phyloP scores from a whole-genome alignment of 108 stramenopile species.

The Hondaea fermentalgiana region DNA sequence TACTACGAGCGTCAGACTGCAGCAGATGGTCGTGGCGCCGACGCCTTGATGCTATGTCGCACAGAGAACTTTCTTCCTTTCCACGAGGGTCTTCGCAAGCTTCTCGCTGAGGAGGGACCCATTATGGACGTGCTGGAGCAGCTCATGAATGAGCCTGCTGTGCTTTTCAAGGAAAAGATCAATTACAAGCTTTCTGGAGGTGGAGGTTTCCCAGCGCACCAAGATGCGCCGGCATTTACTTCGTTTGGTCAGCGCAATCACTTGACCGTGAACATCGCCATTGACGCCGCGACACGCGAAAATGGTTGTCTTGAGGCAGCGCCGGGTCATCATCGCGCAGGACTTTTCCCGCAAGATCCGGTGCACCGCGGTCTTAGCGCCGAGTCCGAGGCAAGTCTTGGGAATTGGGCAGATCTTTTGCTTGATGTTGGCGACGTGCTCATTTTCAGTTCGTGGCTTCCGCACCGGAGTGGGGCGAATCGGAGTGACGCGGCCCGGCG shows the following conservation, averaged over 20 bases:
- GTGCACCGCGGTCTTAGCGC: background rate
- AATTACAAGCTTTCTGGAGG: slow-evolving; percentile 29
- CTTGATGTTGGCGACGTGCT: slow-evolving; percentile 10
- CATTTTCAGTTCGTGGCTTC: slow-evolving; percentile 19
- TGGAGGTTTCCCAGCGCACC: slow-evolving; percentile 20
- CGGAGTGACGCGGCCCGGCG: background rate
- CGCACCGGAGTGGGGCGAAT: slow-evolving; percentile 8
- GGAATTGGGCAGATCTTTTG: background rate
- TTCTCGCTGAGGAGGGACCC: background rate
- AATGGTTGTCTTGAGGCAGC: slow-evolving; percentile 23
- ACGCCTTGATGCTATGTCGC: background rate
- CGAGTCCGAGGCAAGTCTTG: slow-evolving; percentile 18
- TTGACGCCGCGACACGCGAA: slow-evolving; percentile 24
- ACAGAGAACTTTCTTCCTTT: background rate
- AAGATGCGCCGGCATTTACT: slow-evolving; percentile 25
- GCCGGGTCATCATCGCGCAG: background rate
- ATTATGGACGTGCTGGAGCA: slow-evolving; percentile 23
- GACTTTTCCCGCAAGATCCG: slow-evolving; percentile 16
- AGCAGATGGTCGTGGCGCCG: background rate
- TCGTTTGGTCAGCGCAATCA: slow-evolving; percentile 7
- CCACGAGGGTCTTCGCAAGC: background rate
- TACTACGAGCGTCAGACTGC: background rate
- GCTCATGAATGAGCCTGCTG: slow-evolving; percentile 17
- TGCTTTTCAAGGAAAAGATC: slow-evolving; percentile 28
- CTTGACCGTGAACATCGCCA: slow-evolving; percentile 20